phyloP scores from a whole-genome alignment of 2,329 filamentous ascomycete genomes.

The Verticillium longisporum region DNA sequence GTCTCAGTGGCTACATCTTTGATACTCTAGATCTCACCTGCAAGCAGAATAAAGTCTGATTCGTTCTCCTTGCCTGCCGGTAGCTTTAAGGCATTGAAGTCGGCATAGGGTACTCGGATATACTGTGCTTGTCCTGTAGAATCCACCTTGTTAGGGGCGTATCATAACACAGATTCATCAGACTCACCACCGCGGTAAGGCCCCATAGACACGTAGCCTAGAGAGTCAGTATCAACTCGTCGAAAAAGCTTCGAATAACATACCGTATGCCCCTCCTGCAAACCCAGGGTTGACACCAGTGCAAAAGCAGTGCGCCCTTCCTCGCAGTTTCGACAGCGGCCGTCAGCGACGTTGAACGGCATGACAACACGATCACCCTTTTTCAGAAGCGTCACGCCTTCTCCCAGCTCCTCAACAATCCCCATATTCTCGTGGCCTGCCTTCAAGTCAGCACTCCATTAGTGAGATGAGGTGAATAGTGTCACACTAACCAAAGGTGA shows the following conservation, averaged over 20 bases:
- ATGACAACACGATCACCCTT: conserved; percentile 59
- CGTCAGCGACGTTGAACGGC: conserved; percentile 60
- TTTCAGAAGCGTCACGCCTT: conserved; percentile 53
- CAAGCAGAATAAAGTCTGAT: conserved; percentile 48
- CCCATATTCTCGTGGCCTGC: conserved; percentile 54
- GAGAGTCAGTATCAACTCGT: not conserved
- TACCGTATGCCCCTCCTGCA: conserved; percentile 26
- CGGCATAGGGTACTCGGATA: conserved; percentile 57
- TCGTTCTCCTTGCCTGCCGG: conserved; percentile 56
- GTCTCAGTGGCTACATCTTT: not conserved
- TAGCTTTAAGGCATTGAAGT: conserved; percentile 58
- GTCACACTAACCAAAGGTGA: conserved; percentile 45
- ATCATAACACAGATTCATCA: conserved; percentile 9
- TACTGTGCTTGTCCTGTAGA: conserved; percentile 48
- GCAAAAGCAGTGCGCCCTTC: conserved; percentile 57
- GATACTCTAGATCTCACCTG: conserved; percentile 21
- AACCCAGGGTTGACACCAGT: conserved; percentile 42
- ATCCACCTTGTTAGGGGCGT: not conserved
- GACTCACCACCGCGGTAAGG: conserved; percentile 31
- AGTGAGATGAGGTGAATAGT: too few relatives aligned
- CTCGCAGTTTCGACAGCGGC: conserved; percentile 57
- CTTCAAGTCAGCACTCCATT: too few relatives aligned
- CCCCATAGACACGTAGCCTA: conserved; percentile 54
- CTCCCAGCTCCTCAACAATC: conserved; percentile 45
- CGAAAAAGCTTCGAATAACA: not conserved